Conservation (phyloP, 2,329 filamentous ascomycete species). For the Aspergillus floridensis region DNA sequence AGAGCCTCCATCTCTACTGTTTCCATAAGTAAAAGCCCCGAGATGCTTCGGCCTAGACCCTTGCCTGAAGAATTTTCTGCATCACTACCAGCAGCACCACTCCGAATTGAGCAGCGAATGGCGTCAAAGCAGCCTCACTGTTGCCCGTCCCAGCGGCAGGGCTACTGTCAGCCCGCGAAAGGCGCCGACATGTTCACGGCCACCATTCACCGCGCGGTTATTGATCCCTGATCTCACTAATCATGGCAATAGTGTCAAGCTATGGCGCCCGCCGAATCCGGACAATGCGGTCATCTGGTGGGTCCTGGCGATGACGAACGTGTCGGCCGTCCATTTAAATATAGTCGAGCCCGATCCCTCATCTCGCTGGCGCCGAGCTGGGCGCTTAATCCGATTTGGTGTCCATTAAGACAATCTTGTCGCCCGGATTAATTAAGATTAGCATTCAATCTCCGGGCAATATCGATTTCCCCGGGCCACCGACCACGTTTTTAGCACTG, state of each 20-base stretch:
- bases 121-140: background rate
- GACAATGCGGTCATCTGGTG: conserved; percentile 2
- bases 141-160: background rate
- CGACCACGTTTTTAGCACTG: background rate
- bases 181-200: background rate
- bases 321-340: background rate
- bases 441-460: background rate
- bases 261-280: background rate
- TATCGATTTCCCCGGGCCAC: background rate
- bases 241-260: background rate
- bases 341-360: background rate
- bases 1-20: too few relatives aligned
- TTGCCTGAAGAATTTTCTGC: background rate
- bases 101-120: background rate
- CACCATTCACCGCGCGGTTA: background rate
- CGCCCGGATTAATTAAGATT: background rate
- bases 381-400: background rate
- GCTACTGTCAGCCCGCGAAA: background rate
- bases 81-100: background rate
- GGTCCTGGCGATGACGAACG: conserved; percentile 6
- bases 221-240: background rate
- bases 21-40: background rate
- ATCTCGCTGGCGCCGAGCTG: background rate
- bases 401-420: background rate
- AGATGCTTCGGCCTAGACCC: background rate